Conservation (phyloP, 805 yeast species). For the Cephaloascus albidus region DNA sequence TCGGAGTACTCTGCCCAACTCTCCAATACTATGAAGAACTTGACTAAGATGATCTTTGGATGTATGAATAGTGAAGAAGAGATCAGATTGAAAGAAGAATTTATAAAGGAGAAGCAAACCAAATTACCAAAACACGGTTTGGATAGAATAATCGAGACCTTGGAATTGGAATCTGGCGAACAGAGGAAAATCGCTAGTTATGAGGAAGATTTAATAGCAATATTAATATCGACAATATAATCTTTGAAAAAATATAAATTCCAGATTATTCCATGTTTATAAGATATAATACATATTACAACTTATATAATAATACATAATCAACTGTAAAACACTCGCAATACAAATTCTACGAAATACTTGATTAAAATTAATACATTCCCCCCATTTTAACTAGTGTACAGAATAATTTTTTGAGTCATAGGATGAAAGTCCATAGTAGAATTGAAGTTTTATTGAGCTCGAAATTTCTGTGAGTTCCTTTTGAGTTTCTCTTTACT, state of each 20-base stretch:
- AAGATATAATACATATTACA: too few species aligned
- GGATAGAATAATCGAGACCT: conserved; percentile 12
- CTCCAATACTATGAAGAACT: conserved; percentile 30
- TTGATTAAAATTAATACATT: too few species aligned
- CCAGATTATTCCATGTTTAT: too few species aligned
- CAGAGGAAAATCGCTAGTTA: conserved; percentile 8
- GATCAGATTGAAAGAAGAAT: conserved; percentile 12
- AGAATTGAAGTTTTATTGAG: too few species aligned
- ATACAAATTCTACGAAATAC: too few species aligned
- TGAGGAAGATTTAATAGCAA: conserved; percentile 5
- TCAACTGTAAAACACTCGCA: too few species aligned
- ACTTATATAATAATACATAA: too few species aligned
- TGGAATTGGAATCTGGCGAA: conserved; percentile 13
- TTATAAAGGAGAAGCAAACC: conserved; percentile 18
- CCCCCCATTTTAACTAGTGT: too few species aligned
- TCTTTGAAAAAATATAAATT: too few species aligned
- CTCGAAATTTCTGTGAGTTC: neutral
- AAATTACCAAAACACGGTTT: conserved; percentile 29
- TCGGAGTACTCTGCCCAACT: conserved; percentile 37
- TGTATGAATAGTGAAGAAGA: conserved; percentile 20
- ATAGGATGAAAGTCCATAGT: too few species aligned
- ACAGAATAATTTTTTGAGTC: too few species aligned
- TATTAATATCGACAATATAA: too few species aligned
- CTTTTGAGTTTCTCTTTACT: neutral
- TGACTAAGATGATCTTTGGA: conserved; percentile 31